Percentiles rank a stretch among this genome's conserved stretches.
phyloP scores from a whole-genome alignment of 176 grass and related monocot genomes.

The Cocos nucifera region DNA sequence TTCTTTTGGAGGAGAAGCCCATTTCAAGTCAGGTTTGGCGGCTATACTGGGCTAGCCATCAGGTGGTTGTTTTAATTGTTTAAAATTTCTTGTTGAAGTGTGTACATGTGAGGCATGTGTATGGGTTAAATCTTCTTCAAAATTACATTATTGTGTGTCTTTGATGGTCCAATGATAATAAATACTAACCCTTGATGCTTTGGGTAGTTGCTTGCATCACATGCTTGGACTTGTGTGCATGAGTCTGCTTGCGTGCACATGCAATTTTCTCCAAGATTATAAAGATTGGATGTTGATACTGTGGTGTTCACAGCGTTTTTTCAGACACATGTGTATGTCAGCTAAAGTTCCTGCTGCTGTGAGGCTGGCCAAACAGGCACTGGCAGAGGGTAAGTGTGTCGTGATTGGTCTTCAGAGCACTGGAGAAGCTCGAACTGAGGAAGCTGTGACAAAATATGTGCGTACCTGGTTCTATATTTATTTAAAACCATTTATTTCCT shows the following conservation, averaged over 20 bases:
- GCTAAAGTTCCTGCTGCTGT: conserved; percentile 86
- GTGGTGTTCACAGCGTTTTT: conserved; percentile 75
- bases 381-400: conserved; percentile 78
- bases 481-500: conserved; percentile 1
- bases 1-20: conserved; percentile 60
- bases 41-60: conserved; percentile 94
- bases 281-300: conserved; percentile 1
- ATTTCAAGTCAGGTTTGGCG: conserved; percentile 88
- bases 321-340: conserved; percentile 98
- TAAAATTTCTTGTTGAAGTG: no score
- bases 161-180: no score
- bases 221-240: no score
- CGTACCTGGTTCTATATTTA: conserved; percentile 7
- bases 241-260: conserved; percentile 1
- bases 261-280: conserved; percentile 1
- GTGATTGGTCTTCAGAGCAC: conserved; percentile 99
- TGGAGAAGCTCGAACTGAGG: conserved; percentile 95
- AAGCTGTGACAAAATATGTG: conserved; percentile 97
- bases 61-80: conserved; percentile 30
- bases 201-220: no score
- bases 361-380: conserved; percentile 67
- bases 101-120: no score
- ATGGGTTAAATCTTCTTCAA: no score
- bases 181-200: no score
- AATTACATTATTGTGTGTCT: no score